These are phyloP conservation scores for Medicago truncatula DNA, from an alignment of 306 rosid genomes.

Conservation along the genomic window DNA sequence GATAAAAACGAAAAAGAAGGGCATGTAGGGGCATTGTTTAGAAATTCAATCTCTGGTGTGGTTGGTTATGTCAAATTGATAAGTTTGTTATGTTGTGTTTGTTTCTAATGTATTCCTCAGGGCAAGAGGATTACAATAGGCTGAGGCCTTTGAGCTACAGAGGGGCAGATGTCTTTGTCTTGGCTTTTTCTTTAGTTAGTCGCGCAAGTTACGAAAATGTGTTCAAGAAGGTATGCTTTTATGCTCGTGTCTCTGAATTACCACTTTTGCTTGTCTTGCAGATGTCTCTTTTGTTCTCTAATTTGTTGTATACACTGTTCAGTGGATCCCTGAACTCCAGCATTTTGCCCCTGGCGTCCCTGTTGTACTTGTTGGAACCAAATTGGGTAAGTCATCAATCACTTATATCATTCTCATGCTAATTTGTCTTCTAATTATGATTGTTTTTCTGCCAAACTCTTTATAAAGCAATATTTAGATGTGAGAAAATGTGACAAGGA, in stretches of 20 bases:
- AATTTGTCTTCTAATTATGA: not conserved
- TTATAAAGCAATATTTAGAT: not conserved
- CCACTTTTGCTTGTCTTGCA: constrained; percentile 30
- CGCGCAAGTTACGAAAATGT: constrained; percentile 94
- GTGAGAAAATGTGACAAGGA: constrained; percentile 10
- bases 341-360: constrained; percentile 90
- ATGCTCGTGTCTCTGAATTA: constrained; percentile 30
- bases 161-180: constrained; percentile 95
- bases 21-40: not conserved
- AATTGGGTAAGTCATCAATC: constrained; percentile 66
- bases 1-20: no score
- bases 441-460: constrained; percentile 7
- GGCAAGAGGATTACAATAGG: constrained; percentile 95
- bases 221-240: constrained; percentile 68
- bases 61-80: constrained; percentile 16
- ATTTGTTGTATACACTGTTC: constrained; percentile 42
- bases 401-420: not conserved
- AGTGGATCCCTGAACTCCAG: constrained; percentile 99
- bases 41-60: constrained; percentile 15
- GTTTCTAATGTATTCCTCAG: constrained; percentile 51
- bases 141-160: constrained; percentile 96
- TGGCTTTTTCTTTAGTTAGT: constrained; percentile 92
- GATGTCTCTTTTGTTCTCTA: constrained; percentile 34
- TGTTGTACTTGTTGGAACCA: constrained; percentile 85
- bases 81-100: constrained; percentile 35